Evolutionary conservation across 257 asterid genomes (phyloP).

Genomic region (Solanum bukasovii): DNA sequence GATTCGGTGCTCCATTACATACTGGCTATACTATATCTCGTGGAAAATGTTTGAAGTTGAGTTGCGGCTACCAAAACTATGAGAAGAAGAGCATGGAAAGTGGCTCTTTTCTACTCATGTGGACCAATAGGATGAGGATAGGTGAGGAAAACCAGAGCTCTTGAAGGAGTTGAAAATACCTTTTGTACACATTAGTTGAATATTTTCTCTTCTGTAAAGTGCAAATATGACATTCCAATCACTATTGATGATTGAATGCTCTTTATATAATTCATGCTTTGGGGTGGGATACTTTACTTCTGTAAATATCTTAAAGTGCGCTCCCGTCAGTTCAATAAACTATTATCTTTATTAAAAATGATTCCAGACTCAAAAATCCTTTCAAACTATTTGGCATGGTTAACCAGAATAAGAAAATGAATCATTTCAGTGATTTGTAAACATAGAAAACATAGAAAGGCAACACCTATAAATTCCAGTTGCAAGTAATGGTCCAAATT

Average conservation of each 20-base stretch:
- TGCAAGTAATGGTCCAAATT: background rate
- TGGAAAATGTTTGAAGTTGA: background rate
- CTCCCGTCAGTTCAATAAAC: background rate
- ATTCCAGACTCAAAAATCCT: background rate
- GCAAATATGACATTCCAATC: background rate
- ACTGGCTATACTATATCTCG: background rate
- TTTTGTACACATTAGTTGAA: background rate
- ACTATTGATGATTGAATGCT: background rate
- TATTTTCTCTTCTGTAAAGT: background rate
- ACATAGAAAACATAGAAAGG: background rate
- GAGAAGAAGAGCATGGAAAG: background rate
- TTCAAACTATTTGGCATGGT: background rate
- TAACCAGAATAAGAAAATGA: background rate
- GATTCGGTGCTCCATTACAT: background rate
- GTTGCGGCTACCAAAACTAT: background rate
- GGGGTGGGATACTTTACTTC: background rate
- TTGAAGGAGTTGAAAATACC: background rate
- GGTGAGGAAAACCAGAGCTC: background rate
- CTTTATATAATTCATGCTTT: background rate
- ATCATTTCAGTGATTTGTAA: background rate
- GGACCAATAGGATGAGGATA: background rate
- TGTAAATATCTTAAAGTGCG: background rate
- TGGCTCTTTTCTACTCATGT: background rate
- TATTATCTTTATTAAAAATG: background rate
- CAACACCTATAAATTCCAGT: background rate